Conservation (phyloP, 2,329 filamentous ascomycete genomes). For the Microdochium trichocladiopsis region DNA sequence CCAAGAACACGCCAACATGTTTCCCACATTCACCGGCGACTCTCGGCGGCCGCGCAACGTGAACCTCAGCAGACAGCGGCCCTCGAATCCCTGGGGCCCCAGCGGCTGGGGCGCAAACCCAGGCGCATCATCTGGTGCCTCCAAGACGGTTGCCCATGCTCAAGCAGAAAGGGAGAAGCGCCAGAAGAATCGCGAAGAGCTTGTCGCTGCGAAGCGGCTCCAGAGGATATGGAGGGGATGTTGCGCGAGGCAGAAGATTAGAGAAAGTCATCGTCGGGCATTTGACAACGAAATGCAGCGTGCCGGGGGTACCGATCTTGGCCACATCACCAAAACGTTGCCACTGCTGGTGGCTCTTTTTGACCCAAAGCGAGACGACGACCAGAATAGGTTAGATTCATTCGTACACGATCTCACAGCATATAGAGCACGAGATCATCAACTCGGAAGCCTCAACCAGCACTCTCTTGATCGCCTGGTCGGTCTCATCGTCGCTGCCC, state of each 20-base stretch:
- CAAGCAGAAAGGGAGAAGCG: conserved; percentile 78
- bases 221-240: conserved; percentile 83
- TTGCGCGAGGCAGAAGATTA: conserved; percentile 50
- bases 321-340: conserved; percentile 24
- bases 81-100: conserved; percentile 70
- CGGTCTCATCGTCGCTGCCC: conserved; percentile 14
- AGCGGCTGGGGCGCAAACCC: conserved; percentile 38
- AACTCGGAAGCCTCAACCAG: conserved; percentile 13
- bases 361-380: conserved; percentile 32
- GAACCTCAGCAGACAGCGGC: conserved; percentile 77
- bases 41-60: conserved; percentile 83
- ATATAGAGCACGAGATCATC: conserved; percentile 7
- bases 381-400: conserved; percentile 37
- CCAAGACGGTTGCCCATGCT: conserved; percentile 74
- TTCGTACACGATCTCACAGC: conserved; percentile 35
- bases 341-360: conserved; percentile 44
- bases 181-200: conserved; percentile 71
- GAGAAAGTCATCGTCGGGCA: conserved; percentile 45
- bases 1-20: conserved; percentile 52
- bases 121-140: conserved; percentile 54
- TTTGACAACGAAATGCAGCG: conserved; percentile 55
- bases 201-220: conserved; percentile 66
- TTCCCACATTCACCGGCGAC: conserved; percentile 83
- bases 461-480: conserved; percentile 4
- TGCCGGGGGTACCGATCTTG: conserved; percentile 22